A percentile compares a stretch with the other conserved stretches of the same genome.
Conservation (phyloP, 805 yeast genomes). For the Candida golubevii region DNA sequence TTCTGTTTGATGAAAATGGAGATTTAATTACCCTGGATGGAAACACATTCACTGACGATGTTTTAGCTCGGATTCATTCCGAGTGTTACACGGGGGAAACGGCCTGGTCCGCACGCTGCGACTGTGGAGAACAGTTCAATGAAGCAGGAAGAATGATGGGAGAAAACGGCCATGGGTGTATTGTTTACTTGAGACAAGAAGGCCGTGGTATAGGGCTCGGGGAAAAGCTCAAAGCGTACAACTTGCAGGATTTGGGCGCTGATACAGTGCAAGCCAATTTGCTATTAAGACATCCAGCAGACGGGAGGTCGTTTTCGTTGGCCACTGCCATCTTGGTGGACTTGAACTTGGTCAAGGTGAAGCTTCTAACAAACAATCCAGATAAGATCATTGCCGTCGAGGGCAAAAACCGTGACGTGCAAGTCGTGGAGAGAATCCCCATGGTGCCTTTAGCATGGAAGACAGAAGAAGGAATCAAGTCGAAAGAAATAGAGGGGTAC, state of each 20-base stretch:
- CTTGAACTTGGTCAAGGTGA: slow-evolving; percentile 66
- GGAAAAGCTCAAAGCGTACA: slow-evolving; percentile 94
- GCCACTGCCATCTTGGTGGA: slow-evolving; percentile 92
- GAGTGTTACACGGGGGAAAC: slow-evolving; percentile 99
- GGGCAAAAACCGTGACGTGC: slow-evolving; percentile 69
- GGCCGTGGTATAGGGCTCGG: slow-evolving; percentile 99
- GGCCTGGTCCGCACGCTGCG: slow-evolving; percentile 98
- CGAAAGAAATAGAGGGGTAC: slow-evolving; percentile 88
- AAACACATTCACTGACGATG: slow-evolving; percentile 33
- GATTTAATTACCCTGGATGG: slow-evolving; percentile 19
- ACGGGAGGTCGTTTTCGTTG: slow-evolving; percentile 87
- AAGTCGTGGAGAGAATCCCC: slow-evolving; percentile 85
- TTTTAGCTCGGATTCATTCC: slow-evolving; percentile 85
- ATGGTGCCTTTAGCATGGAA: slow-evolving; percentile 97
- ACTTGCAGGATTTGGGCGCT: slow-evolving; percentile 95
- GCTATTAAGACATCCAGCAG: slow-evolving; percentile 93
- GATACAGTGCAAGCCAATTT: slow-evolving; percentile 97
- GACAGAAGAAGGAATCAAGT: slow-evolving; percentile 59
- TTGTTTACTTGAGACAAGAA: slow-evolving; percentile 93
- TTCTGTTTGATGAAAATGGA: slow-evolving; percentile 33
- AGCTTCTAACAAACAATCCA: slow-evolving; percentile 89
- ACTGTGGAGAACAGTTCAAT: slow-evolving; percentile 98
- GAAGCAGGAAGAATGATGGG: slow-evolving; percentile 97
- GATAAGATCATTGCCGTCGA: slow-evolving; percentile 94
- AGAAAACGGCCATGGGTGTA: slow-evolving; percentile 80